Base-by-base conservation (phyloP, 148 eudicot genomes). In the Silene conica region DNA sequence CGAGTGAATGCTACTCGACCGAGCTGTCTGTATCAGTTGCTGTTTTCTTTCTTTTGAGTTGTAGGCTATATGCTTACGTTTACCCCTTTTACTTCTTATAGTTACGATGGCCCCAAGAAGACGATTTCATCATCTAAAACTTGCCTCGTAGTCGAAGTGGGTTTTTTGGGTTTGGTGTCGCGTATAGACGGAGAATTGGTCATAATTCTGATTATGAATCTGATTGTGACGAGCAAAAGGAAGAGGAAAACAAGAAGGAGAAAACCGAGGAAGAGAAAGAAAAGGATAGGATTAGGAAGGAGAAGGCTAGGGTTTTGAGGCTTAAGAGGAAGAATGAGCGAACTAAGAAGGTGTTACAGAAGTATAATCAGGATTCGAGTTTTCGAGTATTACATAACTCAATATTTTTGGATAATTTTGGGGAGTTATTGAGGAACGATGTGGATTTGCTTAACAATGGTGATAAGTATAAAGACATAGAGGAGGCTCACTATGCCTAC, bases 401-500 rank as follows among this genome's bases (percentile, higher is more conserved):
- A 54, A 38, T n/a, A n/a, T n/a, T 38, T 38, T 38, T 9, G 6
- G 43, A 38, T 38, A 8, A 38, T 38, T 38, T 38, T 38, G 43
- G 65, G 23, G 46, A 59, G 52, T 57, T 59, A 15, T 72, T 72
- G 67, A 59, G 46, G 56, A 67, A 65, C 2, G 77, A 75, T 67
- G n/a, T 56, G 0, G 72, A 75, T 15, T 65, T 31, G 16, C 65
- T 66, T 0, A 41, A 67, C 18, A 54, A 25, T 3, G 77, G 72
- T 52, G 64, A 67, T 31, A 12, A 2, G 25, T 54, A 75, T 41
- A 85, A 76, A 0, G 82, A 72, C 1, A 19, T 88, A 14, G 82
- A 77, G 22, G 87, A 88, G 45, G 86, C 73, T 3, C 81, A 85
- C 67, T 88, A 83, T 55, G 84, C 69, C 3, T 85, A 70, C 63